Conservation (phyloP, 2,329 filamentous ascomycete genomes). For the Stenocarpella maydis region DNA sequence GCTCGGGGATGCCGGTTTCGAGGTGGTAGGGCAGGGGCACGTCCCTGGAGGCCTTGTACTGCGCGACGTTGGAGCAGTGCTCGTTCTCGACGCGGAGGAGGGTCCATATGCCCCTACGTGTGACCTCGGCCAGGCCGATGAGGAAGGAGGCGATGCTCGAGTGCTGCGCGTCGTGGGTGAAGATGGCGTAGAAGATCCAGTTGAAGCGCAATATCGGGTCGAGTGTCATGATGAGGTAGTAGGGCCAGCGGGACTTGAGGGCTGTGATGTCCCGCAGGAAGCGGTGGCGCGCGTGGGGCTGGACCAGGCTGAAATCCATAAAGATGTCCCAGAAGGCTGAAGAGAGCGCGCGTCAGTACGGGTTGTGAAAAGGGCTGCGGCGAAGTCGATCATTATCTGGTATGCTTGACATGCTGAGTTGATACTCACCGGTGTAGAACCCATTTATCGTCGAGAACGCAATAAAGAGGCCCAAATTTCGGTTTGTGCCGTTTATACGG, state of each 20-base stretch:
- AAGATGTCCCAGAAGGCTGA: conserved; percentile 88
- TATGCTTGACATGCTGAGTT: background rate
- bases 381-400: background rate
- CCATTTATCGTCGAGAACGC: conserved; percentile 82
- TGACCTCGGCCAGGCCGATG: conserved; percentile 79
- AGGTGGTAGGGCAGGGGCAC: conserved; percentile 84
- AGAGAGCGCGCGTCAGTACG: background rate
- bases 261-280: conserved; percentile 81
- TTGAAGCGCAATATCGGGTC: conserved; percentile 90
- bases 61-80: conserved; percentile 89
- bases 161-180: conserved; percentile 80
- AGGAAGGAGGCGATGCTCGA: conserved; percentile 83
- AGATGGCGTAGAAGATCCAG: conserved; percentile 94
- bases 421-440: conserved; percentile 75
- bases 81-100: conserved; percentile 97
- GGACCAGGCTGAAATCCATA: conserved; percentile 96
- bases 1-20: conserved; percentile 53
- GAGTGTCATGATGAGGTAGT: conserved; percentile 84
- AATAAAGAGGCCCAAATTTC: conserved; percentile 76
- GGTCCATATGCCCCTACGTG: conserved; percentile 89
- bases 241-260: conserved; percentile 80
- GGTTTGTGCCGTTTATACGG: conserved; percentile 70
- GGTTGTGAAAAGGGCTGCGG: background rate
- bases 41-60: conserved; percentile 89
- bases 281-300: conserved; percentile 72